These are phyloP conservation scores for Aspergillus arachidicola DNA, from an alignment of 2,329 filamentous ascomycete genomes.

Conservation along the genomic window DNA sequence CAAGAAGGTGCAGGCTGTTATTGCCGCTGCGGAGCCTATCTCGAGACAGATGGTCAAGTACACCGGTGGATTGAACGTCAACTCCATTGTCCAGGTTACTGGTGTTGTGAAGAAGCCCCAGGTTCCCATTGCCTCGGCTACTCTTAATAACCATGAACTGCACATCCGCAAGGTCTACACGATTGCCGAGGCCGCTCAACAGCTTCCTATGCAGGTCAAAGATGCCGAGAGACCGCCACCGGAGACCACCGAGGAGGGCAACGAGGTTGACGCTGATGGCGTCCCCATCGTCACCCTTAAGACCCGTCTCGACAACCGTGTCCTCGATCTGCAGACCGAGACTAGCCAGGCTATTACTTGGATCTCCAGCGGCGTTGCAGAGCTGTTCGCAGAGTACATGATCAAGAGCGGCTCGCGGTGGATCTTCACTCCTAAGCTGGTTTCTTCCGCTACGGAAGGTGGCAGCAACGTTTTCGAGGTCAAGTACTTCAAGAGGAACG, in stretches of 20 bases:
- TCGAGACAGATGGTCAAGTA: slow-evolving; percentile 95
- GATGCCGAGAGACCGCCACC: slow-evolving; percentile 54
- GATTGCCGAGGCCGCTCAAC: slow-evolving; percentile 64
- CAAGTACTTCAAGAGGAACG: slow-evolving; percentile 84
- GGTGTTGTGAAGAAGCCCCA: slow-evolving; percentile 78
- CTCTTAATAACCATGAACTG: slow-evolving; percentile 77
- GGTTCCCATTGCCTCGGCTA: slow-evolving; percentile 85
- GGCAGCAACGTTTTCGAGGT: slow-evolving; percentile 89
- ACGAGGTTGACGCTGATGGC: slow-evolving; percentile 54
- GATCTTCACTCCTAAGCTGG: slow-evolving; percentile 87
- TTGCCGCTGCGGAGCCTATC: slow-evolving; percentile 63
- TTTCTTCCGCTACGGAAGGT: slow-evolving; percentile 88
- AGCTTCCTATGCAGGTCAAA: slow-evolving; percentile 63
- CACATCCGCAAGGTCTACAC: slow-evolving; percentile 86
- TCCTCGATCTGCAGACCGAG: slow-evolving; percentile 87
- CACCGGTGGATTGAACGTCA: slow-evolving; percentile 71
- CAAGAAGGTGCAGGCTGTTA: slow-evolving; percentile 81
- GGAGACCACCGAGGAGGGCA: slow-evolving; percentile 48
- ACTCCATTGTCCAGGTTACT: slow-evolving; percentile 82
- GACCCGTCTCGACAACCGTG: slow-evolving; percentile 86
- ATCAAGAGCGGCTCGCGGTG: slow-evolving; percentile 73
- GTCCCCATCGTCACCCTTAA: slow-evolving; percentile 76
- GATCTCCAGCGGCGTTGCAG: slow-evolving; percentile 66
- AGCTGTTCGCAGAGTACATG: slow-evolving; percentile 79
- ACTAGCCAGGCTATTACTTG: slow-evolving; percentile 87